Evolutionary conservation across 306 rosid genomes (phyloP), one percentile per base, ranked within the genome.

Genomic region (Fragaria nilgerrensis): DNA sequence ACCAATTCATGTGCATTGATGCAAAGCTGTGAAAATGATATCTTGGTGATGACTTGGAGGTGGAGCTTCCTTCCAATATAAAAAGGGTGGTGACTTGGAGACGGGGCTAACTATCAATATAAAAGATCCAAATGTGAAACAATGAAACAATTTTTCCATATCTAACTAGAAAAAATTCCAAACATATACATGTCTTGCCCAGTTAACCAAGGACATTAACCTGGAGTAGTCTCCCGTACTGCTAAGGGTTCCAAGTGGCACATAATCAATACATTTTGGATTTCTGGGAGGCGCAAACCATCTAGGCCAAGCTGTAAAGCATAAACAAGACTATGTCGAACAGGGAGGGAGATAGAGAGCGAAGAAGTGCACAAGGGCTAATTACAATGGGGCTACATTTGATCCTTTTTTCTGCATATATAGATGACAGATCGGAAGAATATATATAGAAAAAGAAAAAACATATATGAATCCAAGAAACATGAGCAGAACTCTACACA

Each of bases 371-470:
- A 75, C 71, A 45, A 78, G 82, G 82, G 85, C 85, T 88, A 92
- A 82, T 92, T 90, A 92, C 97, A 92, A 62, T 75, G 88, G 82
- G 87, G 74, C 67, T 78, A 70, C 69, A 79, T 85, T 80, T 82
- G 15, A 59, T 63, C 76, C 80, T 82, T 63, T 76, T 76, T 80
- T 73, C 75, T 34, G 70, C 25, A 65, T 63, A 32, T 15, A 63
- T 73, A 74, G 70, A 79, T 52, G 82, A 85, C 87, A 86, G 58
- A 85, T 80, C 68, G 86, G 76, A 77, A 78, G 1, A 43, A 82
- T 70, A 75, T 82, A 58, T 81, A 70, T 82, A 50, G 65, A 77
- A 37, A 44, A 37, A 34, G 68, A 73, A 73, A 49, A 73, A 74
- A 76, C 80, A 78, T 63, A 83, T 76, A 77, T 66, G 49, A 85